Base-by-base conservation (phyloP, 768 basidiomycete genomes). In the Podaxis carcinomalis region DNA sequence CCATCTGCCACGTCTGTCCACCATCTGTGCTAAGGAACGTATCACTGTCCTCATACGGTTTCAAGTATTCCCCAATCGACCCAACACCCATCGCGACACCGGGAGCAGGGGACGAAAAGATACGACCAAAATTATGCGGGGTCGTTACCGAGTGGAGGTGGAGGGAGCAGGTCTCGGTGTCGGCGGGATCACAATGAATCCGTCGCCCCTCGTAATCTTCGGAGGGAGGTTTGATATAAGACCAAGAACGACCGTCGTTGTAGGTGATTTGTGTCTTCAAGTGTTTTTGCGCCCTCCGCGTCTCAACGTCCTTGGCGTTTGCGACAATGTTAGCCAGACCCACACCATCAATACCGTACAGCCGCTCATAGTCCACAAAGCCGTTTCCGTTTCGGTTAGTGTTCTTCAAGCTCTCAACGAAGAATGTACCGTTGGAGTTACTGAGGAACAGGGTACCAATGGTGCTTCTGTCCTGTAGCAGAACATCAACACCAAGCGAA, bases 11-110 rank as follows among this genome's bases (percentile, higher is more conserved):
- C 4, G 84, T 84, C 13, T 94, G 66, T 0, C 97, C 97, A 0
- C 88, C 95, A 68, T 99, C 93, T 0, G 81, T 89, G 66, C 93
- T 95, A 62, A 98, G 71, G 78, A 97, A 99, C 0, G 96, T 98
- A 67, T 97, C 93, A 68, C 91, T 88, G 39, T 97, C 88, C 46
- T 90, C 86, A 67, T 98, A 98, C 0, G 84, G 76, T 16, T 77
- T 70, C 6, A 98, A 77, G 11, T 75, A 72, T 21, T 80, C 74
- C 1, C 96, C 95, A 37, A 97, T 82, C 0, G 86, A 90, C 5
- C 97, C 97, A 1, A 98, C 94, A n/a, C 92, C 96, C 92, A 99
- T 96, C 28, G 93, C 89, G 62, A 93, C 83, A 0, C 97, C 96
- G 0, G 96, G 96, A 0, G 95, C 96, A 4, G 93, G 89, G 0